Conservation (phyloP, 306 rosid species). For the Crataegus laevigata region DNA sequence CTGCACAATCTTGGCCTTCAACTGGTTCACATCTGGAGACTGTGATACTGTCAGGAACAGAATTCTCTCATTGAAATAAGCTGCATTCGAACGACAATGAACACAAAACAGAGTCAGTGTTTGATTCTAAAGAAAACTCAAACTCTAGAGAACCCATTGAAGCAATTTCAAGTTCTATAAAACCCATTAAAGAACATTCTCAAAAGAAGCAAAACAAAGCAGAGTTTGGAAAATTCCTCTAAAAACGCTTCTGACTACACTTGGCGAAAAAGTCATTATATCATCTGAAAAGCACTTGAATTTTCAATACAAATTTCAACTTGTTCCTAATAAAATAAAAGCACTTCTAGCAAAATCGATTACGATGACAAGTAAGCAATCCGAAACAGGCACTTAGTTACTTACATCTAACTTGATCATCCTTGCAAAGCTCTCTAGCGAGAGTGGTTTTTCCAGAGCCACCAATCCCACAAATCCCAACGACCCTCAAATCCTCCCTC, state of each 20-base stretch:
- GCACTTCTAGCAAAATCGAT: too few species aligned
- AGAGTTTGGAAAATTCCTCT: neutral
- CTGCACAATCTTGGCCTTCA: constrained; percentile 57
- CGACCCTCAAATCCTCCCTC: constrained; percentile 35
- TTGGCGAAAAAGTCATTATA: too few species aligned
- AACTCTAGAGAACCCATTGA: neutral
- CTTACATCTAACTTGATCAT: constrained; percentile 70
- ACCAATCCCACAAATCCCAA: constrained; percentile 76
- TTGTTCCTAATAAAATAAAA: too few species aligned
- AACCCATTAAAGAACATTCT: neutral
- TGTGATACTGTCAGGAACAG: constrained; percentile 82
- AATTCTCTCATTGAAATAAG: constrained; percentile 53
- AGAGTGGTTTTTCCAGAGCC: constrained; percentile 96
- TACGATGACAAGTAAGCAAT: too few species aligned
- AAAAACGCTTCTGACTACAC: too few species aligned
- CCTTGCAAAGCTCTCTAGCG: constrained; percentile 62
- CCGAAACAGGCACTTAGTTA: neutral
- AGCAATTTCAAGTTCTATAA: neutral
- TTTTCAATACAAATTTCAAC: too few species aligned
- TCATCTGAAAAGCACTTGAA: too few species aligned
- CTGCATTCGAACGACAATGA: constrained; percentile 26
- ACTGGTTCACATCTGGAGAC: constrained; percentile 67
- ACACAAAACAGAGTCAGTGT: neutral
- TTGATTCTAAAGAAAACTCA: neutral
- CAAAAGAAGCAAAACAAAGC: neutral